Conservation (phyloP, 2,329 filamentous ascomycete species). For the Huntiella moniliformis region DNA sequence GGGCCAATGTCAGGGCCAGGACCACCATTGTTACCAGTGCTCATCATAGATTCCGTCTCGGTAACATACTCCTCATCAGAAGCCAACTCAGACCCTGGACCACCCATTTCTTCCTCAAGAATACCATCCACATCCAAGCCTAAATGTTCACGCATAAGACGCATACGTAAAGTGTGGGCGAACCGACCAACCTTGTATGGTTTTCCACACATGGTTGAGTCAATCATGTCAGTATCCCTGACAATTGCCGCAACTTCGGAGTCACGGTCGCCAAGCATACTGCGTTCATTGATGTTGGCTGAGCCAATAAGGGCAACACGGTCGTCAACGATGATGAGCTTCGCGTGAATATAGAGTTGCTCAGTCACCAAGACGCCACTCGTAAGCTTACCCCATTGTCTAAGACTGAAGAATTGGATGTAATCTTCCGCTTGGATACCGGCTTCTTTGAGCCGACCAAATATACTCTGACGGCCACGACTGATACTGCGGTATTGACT, state of each 20-base stretch:
- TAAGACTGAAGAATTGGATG: slow-evolving; percentile 82
- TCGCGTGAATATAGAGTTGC: slow-evolving; percentile 95
- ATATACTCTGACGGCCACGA: slow-evolving; percentile 79
- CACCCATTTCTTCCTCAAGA: slow-evolving; percentile 55
- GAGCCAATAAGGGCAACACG: slow-evolving; percentile 85
- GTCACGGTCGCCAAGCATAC: slow-evolving; percentile 79
- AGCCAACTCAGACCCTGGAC: slow-evolving; percentile 40
- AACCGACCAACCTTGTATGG: slow-evolving; percentile 84
- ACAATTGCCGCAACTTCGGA: slow-evolving; percentile 84
- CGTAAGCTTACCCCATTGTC: slow-evolving; percentile 83
- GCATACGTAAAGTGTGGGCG: slow-evolving; percentile 77
- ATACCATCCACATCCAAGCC: slow-evolving; percentile 90
- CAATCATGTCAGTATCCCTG: slow-evolving; percentile 80
- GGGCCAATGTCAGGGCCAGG: slow-evolving; percentile 25
- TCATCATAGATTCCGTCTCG: slow-evolving; percentile 18
- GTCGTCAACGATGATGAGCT: slow-evolving; percentile 91
- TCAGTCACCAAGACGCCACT: slow-evolving; percentile 76
- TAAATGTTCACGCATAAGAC: slow-evolving; percentile 89
- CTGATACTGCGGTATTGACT: slow-evolving; percentile 95
- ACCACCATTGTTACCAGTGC: slow-evolving; percentile 9
- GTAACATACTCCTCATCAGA: slow-evolving; percentile 35
- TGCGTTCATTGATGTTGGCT: slow-evolving; percentile 96
- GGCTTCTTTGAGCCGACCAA: slow-evolving; percentile 58
- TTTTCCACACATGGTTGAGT: slow-evolving; percentile 76
- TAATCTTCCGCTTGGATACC: slow-evolving; percentile 89